Evolutionary conservation across 2,329 filamentous ascomycete species (phyloP).

Genomic region (Colletotrichum sp.): DNA sequence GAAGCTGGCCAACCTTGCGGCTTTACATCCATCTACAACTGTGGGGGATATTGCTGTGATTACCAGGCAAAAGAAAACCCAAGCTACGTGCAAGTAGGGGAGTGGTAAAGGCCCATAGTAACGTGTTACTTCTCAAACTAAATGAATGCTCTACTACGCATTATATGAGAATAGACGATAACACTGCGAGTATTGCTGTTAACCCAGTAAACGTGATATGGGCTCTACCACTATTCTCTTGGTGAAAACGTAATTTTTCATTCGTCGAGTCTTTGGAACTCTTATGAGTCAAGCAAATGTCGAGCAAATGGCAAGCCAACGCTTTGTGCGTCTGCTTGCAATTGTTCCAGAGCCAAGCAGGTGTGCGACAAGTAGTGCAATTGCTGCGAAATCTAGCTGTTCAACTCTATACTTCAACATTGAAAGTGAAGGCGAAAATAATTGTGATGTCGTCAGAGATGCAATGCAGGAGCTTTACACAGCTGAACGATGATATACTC

Average conservation of each 20-base stretch:
- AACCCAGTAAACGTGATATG: background rate
- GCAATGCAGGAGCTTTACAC: background rate
- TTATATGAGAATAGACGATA: background rate
- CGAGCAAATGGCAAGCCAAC: background rate
- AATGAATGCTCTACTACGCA: background rate
- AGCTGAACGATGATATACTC: fast-evolving
- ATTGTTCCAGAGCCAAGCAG: background rate
- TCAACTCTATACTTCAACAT: background rate
- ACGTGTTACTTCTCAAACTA: background rate
- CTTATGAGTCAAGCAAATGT: background rate
- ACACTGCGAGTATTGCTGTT: background rate
- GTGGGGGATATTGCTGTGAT: background rate
- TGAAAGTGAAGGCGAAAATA: background rate
- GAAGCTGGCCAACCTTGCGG: background rate
- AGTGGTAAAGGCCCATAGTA: background rate
- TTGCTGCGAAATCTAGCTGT: background rate
- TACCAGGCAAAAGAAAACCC: background rate
- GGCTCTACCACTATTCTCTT: background rate
- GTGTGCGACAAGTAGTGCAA: background rate
- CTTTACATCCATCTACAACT: background rate
- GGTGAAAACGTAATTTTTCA: background rate
- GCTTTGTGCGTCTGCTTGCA: background rate
- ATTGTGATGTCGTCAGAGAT: background rate
- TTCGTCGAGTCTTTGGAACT: background rate
- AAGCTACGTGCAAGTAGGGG: background rate